Percentiles rank a stretch among this genome's conserved stretches.
phyloP scores from a whole-genome alignment of 2,329 filamentous ascomycete genomes.

The Pezicula radicicola region DNA sequence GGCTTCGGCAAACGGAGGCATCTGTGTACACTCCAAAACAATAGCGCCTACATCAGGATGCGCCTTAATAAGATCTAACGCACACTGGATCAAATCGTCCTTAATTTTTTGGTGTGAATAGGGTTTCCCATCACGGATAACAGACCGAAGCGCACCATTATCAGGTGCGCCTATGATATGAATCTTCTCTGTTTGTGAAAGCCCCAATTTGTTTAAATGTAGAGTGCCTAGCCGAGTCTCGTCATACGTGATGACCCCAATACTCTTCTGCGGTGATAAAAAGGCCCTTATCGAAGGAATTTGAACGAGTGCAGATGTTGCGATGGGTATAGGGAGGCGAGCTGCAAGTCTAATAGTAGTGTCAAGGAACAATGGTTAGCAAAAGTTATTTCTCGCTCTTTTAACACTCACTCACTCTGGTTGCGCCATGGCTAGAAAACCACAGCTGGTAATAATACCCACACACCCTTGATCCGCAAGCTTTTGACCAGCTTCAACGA shows the following conservation, averaged over 20 bases:
- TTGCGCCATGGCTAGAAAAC: slow-evolving; percentile 35
- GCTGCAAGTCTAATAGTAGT: slow-evolving; percentile 22
- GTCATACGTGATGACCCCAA: slow-evolving; percentile 33
- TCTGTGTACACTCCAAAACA: slow-evolving; percentile 34
- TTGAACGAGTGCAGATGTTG: slow-evolving; percentile 33
- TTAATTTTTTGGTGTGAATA: slow-evolving; percentile 18
- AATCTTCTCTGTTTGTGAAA: slow-evolving; percentile 11
- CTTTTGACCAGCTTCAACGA: slow-evolving; percentile 30
- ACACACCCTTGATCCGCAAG: slow-evolving; percentile 31
- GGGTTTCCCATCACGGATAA: slow-evolving; percentile 11
- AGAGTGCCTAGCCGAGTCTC: slow-evolving; percentile 16
- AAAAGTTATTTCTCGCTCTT: neutral
- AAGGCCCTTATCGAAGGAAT: slow-evolving; percentile 29
- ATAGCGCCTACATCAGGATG: slow-evolving; percentile 21
- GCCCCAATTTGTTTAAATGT: slow-evolving; percentile 21
- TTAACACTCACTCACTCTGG: slow-evolving; percentile 19
- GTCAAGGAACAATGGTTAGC: neutral
- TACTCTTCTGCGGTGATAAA: slow-evolving; percentile 16
- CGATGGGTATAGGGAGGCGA: slow-evolving; percentile 32
- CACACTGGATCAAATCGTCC: neutral
- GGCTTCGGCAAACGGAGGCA: slow-evolving; percentile 31
- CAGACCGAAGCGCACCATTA: slow-evolving; percentile 17
- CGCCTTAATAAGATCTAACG: slow-evolving; percentile 8
- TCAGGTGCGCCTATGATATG: slow-evolving; percentile 22
- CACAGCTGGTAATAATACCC: slow-evolving; percentile 37